Percentiles rank a stretch among this genome's conserved stretches.
These are phyloP conservation scores for Penicillium polonicum DNA, from an alignment of 2,329 filamentous ascomycete species.

Conservation along the genomic window DNA sequence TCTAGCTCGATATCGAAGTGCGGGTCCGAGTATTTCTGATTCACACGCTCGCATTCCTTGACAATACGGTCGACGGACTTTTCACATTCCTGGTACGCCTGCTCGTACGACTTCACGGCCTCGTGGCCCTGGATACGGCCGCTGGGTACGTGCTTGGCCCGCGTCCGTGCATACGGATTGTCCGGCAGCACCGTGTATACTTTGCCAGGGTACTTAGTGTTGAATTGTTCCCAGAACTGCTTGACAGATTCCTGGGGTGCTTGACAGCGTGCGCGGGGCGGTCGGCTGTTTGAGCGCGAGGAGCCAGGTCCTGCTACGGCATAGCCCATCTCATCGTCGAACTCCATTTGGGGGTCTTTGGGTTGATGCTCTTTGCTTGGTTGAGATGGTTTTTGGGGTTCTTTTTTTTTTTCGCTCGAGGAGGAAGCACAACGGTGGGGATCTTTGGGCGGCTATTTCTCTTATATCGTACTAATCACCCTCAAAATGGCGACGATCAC, in stretches of 20 bases:
- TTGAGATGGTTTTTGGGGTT: not conserved
- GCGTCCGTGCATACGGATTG: slow-evolving; percentile 63
- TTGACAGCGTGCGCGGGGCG: slow-evolving; percentile 49
- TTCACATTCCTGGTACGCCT: slow-evolving; percentile 67
- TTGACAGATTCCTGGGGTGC: slow-evolving; percentile 67
- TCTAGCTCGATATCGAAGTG: slow-evolving; percentile 83
- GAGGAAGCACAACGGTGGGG: not conserved
- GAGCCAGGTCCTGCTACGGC: slow-evolving; percentile 28
- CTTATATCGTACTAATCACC: not conserved
- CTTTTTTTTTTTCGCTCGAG: not conserved
- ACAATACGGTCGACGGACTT: slow-evolving; percentile 60
- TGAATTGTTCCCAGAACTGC: slow-evolving; percentile 72
- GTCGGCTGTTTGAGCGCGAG: slow-evolving; percentile 34
- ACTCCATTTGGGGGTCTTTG: slow-evolving; percentile 20
- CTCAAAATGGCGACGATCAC: not conserved
- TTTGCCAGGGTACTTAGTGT: slow-evolving; percentile 68
- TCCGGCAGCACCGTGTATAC: slow-evolving; percentile 69
- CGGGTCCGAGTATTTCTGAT: slow-evolving; percentile 83
- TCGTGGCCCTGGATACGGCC: slow-evolving; percentile 56
- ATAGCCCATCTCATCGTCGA: slow-evolving; percentile 30
- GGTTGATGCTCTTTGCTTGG: not conserved
- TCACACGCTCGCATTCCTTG: slow-evolving; percentile 68
- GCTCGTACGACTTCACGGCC: slow-evolving; percentile 67
- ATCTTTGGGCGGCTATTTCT: not conserved
- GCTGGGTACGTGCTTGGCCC: slow-evolving; percentile 56